Evolutionary conservation across 805 yeast species (phyloP), one percentile per base, ranked within the genome.

Genomic region (Metschnikowia arizonensis): DNA sequence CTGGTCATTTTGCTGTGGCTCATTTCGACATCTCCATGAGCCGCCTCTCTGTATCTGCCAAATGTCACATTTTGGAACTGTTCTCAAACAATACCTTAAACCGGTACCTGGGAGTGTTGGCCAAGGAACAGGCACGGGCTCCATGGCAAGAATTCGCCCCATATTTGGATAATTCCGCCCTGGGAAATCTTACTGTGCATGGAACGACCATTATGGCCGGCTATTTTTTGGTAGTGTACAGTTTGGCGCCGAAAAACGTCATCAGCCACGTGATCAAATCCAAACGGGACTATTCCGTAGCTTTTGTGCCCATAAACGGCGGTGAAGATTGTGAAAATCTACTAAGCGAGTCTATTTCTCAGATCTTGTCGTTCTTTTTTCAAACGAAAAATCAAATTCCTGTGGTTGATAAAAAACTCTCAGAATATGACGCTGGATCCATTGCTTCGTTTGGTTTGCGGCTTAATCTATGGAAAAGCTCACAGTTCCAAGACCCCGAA

Each of bases 261-360:
- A 38, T 61, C 8, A 59, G 56, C 30, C 62, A 57, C 32, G 68
- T 65, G 2, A 52, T 53, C 15, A 53, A 53, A 33, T 50, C 56
- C 6, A 41, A 41, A 14, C 24, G 34, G 31, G 56, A 52, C n/a
- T 48, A 44, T 29, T 23, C 18, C 7, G 45, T 52, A 24, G 26
- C 45, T 24, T 48, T 50, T 14, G 18, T 50, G 18, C 45, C 46
- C 8, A 3, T 33, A 3, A 29, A 25, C 17, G 40, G 18, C 12
- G 33, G 25, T 8, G 8, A 12, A 6, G 14, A 7, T n/a, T 4
- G 14, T 18, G 23, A 32, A 18, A 19, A 32, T 10, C 24, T 4
- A 2, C 21, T 4, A 5, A 4, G 21, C 5, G 35, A 29, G 28
- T 21, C 34, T 5, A 31, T 39, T 5, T 29, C 42, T 10, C 28